Base-by-base conservation (phyloP, 1,139 yeast genomes). In the Yamadazyma oceani region DNA sequence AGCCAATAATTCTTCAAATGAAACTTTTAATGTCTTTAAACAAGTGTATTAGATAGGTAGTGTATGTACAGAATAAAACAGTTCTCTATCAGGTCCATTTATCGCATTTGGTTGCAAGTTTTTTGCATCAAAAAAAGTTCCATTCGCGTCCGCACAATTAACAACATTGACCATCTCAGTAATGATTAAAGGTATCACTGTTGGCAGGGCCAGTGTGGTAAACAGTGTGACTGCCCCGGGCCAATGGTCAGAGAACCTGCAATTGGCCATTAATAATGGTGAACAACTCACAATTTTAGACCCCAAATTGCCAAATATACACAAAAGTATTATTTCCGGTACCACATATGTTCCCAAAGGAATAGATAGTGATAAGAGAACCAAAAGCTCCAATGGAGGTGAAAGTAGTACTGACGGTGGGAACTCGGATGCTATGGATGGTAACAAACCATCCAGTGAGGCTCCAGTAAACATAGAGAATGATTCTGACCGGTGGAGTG, bases 261-360 rank as follows among this genome's bases (percentile, higher is more conserved):
- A 69, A 46, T 44, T 69, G 37, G 66, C 74, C 3, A 54, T 71
- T 26, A 70, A 68, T 43, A 59, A 57, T 40, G 64, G 66, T 4
- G 51, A 46, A 13, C 66, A 64, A 30, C 38, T 71, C 25, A 56
- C 65, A 1, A 43, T 69, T 4, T 47, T 70, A 11, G 75, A 69
- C 29, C 75, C 76, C 7, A 60, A 56, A 39, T 54, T 67, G 5
- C 75, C 76, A 2, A 48, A 55, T n/a, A 51, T 67, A 17, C 66
- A 62, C 34, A 59, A 57, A 30, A 49, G 61, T 10, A 48, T 67
- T 21, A 50, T 50, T 24, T 41, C 52, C 5, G 17, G 32, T 15
- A 29, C 32, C 11, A 13, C 12, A 4, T 19, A 29, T 12, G 22
- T 13, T 9, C 30, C 30, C 21, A 16, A 9, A 15, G 30, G 16